These are phyloP conservation scores for Ceratocystis colombiana DNA, from an alignment of 2,329 filamentous ascomycete genomes.

Conservation along the genomic window DNA sequence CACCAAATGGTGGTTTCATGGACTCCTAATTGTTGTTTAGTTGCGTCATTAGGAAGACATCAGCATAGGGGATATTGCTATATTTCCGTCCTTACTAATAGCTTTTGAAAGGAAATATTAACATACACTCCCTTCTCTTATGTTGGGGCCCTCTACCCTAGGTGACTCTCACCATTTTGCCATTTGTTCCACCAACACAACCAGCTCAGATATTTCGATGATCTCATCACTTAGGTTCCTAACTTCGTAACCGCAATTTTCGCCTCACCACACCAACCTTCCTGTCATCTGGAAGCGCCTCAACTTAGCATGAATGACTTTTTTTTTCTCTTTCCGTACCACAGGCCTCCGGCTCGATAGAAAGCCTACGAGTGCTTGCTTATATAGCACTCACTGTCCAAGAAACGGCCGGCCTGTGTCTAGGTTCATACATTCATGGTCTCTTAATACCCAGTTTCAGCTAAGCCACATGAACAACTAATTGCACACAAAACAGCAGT, in stretches of 20 bases:
- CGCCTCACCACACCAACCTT: not conserved
- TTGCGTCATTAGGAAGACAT: not conserved
- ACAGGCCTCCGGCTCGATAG: not conserved
- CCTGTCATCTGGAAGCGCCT: not conserved
- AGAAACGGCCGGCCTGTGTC: too few species aligned
- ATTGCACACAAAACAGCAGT: not conserved
- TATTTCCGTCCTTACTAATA: too few species aligned
- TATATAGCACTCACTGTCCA: too few species aligned
- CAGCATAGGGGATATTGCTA: too few species aligned
- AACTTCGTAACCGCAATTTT: not conserved
- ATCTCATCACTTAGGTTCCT: not conserved
- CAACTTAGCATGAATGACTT: not conserved
- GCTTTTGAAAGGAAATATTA: not conserved
- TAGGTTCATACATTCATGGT: too few species aligned
- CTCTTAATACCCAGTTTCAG: not conserved
- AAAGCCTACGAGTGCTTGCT: not conserved
- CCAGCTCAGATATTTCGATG: not conserved
- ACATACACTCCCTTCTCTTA: not conserved
- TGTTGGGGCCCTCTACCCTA: not conserved
- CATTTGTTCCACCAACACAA: not conserved
- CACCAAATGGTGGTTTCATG: too few species aligned
- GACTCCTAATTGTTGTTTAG: not conserved
- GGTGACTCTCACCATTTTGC: not conserved
- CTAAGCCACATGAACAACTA: slow-evolving; percentile 4
- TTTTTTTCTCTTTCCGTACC: not conserved